These are phyloP conservation scores for Trichoderma virens DNA, from an alignment of 495 filamentous ascomycete genomes.

Conservation along the genomic window DNA sequence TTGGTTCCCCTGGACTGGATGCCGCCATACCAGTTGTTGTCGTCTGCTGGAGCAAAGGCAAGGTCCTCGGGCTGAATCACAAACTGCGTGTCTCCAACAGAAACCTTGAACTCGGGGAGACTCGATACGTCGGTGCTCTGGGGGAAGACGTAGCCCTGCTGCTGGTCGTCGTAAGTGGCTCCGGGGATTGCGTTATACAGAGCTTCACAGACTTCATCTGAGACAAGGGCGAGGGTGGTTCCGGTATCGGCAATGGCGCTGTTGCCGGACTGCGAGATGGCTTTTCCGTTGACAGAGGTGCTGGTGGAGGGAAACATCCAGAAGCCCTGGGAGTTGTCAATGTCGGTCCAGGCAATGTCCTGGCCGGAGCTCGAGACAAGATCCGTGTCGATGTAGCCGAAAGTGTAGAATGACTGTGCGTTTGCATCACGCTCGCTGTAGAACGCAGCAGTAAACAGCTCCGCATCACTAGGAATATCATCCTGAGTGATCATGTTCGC, in stretches of 20 bases:
- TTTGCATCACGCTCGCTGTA: conserved; percentile 48
- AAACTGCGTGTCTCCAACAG: conserved; percentile 41
- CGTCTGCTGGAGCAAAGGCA: conserved; percentile 40
- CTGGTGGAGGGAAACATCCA: conserved; percentile 59
- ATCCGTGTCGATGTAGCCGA: conserved; percentile 55
- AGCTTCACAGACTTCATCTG: conserved; percentile 42
- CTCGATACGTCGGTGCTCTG: conserved; percentile 39
- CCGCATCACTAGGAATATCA: conserved; percentile 13
- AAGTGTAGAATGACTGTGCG: conserved; percentile 44
- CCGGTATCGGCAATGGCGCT: conserved; percentile 61
- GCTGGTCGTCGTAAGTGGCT: conserved; percentile 34
- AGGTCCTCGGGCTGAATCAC: conserved; percentile 50
- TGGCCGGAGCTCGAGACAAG: conserved; percentile 47
- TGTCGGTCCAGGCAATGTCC: conserved; percentile 49
- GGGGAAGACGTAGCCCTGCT: conserved; percentile 62
- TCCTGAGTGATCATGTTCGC: conserved; percentile 43
- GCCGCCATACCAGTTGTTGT: conserved; percentile 50
- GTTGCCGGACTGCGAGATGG: conserved; percentile 28
- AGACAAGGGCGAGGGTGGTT: conserved; percentile 63
- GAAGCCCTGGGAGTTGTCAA: conserved; percentile 55
- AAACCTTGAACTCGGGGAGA: conserved; percentile 56
- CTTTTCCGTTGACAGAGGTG: conserved; percentile 46
- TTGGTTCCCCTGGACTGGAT: conserved; percentile 56
- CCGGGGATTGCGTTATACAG: conserved; percentile 57
- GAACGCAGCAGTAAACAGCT: conserved; percentile 20